These are phyloP conservation scores for Zymoseptoria ardabiliae DNA, from an alignment of 2,329 filamentous ascomycete genomes.

Conservation along the genomic window DNA sequence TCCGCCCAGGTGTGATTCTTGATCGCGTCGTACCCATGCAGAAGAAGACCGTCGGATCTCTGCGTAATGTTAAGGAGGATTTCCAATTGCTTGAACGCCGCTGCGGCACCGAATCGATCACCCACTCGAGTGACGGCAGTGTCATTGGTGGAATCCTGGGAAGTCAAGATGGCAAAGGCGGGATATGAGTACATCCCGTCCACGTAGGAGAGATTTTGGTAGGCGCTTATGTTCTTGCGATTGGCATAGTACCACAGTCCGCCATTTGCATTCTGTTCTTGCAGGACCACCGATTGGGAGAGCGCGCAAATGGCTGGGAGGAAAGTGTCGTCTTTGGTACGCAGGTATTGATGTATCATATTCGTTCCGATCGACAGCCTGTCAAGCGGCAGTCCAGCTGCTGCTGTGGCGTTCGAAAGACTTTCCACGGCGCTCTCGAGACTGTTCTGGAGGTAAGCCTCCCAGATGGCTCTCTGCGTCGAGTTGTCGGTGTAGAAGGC, in stretches of 20 bases:
- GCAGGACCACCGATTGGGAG: conserved; percentile 22
- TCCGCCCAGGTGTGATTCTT: conserved; percentile 47
- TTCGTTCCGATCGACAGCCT: conserved; percentile 27
- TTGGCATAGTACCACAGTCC: conserved; percentile 32
- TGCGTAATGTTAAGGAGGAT: conserved; percentile 41
- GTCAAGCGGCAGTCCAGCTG: conserved; percentile 25
- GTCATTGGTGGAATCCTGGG: conserved; percentile 4
- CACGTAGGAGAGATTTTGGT: conserved; percentile 47
- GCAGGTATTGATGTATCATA: conserved; percentile 17
- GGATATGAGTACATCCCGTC: conserved; percentile 48
- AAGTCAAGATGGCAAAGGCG: conserved; percentile 35
- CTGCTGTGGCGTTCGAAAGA: conserved; percentile 17
- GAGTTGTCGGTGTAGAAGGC: conserved; percentile 9
- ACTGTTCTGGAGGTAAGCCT: conserved; percentile 15
- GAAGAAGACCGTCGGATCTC: conserved; percentile 37
- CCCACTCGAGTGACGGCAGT: neutral
- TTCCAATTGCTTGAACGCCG: conserved; percentile 36
- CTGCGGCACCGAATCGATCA: conserved; percentile 12
- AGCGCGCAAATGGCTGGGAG: conserved; percentile 15
- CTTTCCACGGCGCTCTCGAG: conserved; percentile 13
- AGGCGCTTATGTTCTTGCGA: conserved; percentile 24
- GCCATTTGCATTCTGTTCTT: conserved; percentile 25
- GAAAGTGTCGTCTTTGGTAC: conserved; percentile 12
- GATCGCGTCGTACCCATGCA: conserved; percentile 49
- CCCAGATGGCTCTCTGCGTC: conserved; percentile 6